Base-by-base conservation (phyloP, 1,139 yeast genomes). In the Chernovozyma aurita region DNA sequence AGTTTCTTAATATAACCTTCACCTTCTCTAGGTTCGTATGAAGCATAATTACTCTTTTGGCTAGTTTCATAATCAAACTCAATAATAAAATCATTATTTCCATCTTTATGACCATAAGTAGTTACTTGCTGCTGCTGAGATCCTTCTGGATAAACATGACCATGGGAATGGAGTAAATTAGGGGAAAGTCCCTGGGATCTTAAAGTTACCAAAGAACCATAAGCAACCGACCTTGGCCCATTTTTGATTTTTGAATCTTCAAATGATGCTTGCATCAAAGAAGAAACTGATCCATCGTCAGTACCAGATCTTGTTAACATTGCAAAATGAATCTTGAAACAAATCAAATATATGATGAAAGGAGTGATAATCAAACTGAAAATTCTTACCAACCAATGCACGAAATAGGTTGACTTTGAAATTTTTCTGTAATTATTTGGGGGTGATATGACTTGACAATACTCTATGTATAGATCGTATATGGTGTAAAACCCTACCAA, bases 401-500 rank as follows among this genome's bases (percentile, higher is more conserved):
- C 48, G 8, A 64, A 46, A 52, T 85, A 85, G 13, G 56, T 59
- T 28, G 48, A 52, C 49, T 51, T 36, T 4, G 48, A 28, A 4
- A 61, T 64, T 43, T 20, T 31, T 13, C 20, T 13, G 6, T 31
- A 70, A 49, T 55, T 73, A 48, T 49, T 47, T 15, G 46, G 61
- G 48, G 4, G 47, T 41, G 20, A 52, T 34, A 59, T 43, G n/a
- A 28, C 25, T 22, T 30, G 32, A 53, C 82, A 76, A 40, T 71
- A 72, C 51, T 80, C 78, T 47, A 80, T 67, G 65, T 80, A 70
- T 39, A 92, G 69, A 48, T 92, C 97, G 41, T 75, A 73, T 11
- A 85, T 59, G 3, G 88, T 84, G 63, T 88, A 92, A n/a, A 85
- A 45, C 1, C 99, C 99, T 37, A 90, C 85, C 18, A 90, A 63